Evolutionary conservation across 768 basidiomycete genomes (phyloP).

Genomic region (Auriscalpium microsporum): DNA sequence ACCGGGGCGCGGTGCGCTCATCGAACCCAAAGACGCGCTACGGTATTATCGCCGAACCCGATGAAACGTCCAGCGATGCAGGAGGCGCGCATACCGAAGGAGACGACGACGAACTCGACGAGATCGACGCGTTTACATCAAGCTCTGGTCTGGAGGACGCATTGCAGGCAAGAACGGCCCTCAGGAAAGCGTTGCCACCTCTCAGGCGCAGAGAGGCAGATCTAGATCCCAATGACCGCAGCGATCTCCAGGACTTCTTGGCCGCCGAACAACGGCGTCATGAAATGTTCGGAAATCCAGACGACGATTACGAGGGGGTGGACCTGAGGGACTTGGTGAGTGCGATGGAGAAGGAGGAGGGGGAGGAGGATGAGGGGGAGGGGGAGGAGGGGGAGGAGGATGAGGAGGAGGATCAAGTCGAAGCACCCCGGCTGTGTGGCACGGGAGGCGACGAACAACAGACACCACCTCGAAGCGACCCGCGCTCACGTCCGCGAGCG

Average conservation of each 20-base stretch:
- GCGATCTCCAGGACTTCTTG: constrained; percentile 59
- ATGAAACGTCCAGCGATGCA: constrained; percentile 31
- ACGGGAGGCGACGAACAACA: not conserved
- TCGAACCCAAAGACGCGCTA: constrained; percentile 36
- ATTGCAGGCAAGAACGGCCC: constrained; percentile 19
- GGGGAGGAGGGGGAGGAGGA: constrained; percentile 11
- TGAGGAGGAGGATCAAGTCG: constrained; percentile 1
- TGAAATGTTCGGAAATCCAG: constrained; percentile 39
- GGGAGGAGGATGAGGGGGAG: no score
- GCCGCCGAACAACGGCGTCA: constrained; percentile 50
- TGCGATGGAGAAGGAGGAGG: constrained; percentile 19
- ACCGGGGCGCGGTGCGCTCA: constrained; percentile 56
- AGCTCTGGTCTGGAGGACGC: constrained; percentile 26
- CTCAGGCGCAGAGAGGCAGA: constrained; percentile 12
- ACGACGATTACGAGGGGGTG: constrained; percentile 28
- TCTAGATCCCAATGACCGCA: constrained; percentile 43
- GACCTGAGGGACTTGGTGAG: not conserved
- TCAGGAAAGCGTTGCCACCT: constrained; percentile 31
- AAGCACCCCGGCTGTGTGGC: not conserved
- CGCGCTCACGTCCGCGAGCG: no score
- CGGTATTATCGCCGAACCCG: constrained; percentile 38
- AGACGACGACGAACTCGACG: constrained; percentile 44
- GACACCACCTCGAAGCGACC: not conserved
- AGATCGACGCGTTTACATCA: constrained; percentile 44
- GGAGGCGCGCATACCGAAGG: constrained; percentile 33